Conservation (phyloP, 371 early-diverging fungal species). For the Lichtheimia hyalospora region DNA sequence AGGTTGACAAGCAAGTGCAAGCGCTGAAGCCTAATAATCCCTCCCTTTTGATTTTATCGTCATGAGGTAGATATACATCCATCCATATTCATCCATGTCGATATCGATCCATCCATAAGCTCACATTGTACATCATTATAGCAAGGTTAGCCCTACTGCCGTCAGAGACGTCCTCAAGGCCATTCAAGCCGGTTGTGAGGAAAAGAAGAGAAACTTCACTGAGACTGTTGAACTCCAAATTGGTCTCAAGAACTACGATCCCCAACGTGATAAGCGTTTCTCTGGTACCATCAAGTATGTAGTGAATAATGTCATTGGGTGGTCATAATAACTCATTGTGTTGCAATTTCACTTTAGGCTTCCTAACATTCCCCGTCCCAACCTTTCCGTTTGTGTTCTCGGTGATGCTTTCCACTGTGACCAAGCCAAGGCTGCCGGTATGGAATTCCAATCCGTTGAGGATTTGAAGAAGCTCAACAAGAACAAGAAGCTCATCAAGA, state of each 20-base stretch:
- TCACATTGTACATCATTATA: slow-evolving; percentile 21
- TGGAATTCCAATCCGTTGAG: slow-evolving; percentile 95
- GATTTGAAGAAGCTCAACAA: slow-evolving; percentile 98
- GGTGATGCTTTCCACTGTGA: slow-evolving; percentile 97
- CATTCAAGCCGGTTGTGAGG: slow-evolving; percentile 74
- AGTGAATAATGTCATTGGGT: too few species aligned
- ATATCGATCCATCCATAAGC: slow-evolving; percentile 1
- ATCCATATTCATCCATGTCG: neutral
- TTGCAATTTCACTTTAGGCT: slow-evolving; percentile 13
- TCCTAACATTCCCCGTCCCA: slow-evolving; percentile 83
- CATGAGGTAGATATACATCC: slow-evolving; percentile 7
- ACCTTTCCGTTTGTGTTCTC: slow-evolving; percentile 90
- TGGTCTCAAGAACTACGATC: slow-evolving; percentile 99
- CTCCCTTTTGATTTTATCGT: neutral
- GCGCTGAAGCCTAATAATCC: neutral
- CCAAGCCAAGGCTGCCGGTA: slow-evolving; percentile 88
- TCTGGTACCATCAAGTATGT: slow-evolving; percentile 85
- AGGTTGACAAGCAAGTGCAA: too few species aligned
- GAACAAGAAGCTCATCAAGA: slow-evolving; percentile 99
- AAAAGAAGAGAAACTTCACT: slow-evolving; percentile 90
- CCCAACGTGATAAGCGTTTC: slow-evolving; percentile 99
- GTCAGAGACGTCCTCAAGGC: slow-evolving; percentile 80
- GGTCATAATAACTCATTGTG: too few species aligned
- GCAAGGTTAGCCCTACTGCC: slow-evolving; percentile 87
- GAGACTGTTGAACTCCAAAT: slow-evolving; percentile 98